These are phyloP conservation scores for Crithidia sp. DNA, from an alignment of 208 protist genomes.

Conservation along the genomic window DNA sequence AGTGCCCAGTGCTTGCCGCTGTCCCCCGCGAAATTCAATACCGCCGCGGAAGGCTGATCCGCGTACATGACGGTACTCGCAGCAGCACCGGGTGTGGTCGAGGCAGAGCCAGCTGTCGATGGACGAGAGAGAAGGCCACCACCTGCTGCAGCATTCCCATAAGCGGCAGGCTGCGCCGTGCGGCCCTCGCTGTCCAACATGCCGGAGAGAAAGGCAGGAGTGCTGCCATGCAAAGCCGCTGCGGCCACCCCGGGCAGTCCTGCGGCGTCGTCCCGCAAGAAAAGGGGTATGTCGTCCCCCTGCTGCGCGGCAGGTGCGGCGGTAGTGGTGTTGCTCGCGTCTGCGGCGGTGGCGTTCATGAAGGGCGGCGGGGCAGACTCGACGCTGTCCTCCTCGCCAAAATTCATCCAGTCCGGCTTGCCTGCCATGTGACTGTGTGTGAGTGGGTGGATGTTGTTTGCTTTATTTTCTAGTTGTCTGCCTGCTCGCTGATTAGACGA, in stretches of 20 bases:
- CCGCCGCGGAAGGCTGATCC: slow-evolving; percentile 32
- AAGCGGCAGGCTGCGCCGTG: too few species aligned
- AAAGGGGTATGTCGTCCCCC: slow-evolving; percentile 17
- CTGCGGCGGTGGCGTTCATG: neutral
- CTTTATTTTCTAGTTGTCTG: neutral
- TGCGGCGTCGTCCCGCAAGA: slow-evolving; percentile 25
- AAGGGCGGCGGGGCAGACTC: neutral
- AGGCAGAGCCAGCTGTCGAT: too few species aligned
- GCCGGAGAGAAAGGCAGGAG: slow-evolving; percentile 15
- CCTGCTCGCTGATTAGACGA: too few species aligned
- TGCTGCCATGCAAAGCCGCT: neutral
- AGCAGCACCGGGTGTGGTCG: too few species aligned
- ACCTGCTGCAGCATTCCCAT: too few species aligned
- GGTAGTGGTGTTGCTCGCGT: neutral
- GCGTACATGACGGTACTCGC: slow-evolving; percentile 15
- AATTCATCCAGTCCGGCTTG: slow-evolving; percentile 43
- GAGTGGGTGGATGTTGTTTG: neutral
- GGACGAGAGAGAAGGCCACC: too few species aligned
- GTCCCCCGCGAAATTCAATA: slow-evolving; percentile 33
- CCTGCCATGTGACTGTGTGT: slow-evolving; percentile 12
- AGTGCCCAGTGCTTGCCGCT: slow-evolving; percentile 41
- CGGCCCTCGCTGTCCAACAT: neutral
- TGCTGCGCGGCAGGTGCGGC: neutral
- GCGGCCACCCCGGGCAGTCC: neutral
- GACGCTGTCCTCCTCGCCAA: slow-evolving; percentile 23